phyloP scores from a whole-genome alignment of 257 asterid genomes.

The Solanum okadae region DNA sequence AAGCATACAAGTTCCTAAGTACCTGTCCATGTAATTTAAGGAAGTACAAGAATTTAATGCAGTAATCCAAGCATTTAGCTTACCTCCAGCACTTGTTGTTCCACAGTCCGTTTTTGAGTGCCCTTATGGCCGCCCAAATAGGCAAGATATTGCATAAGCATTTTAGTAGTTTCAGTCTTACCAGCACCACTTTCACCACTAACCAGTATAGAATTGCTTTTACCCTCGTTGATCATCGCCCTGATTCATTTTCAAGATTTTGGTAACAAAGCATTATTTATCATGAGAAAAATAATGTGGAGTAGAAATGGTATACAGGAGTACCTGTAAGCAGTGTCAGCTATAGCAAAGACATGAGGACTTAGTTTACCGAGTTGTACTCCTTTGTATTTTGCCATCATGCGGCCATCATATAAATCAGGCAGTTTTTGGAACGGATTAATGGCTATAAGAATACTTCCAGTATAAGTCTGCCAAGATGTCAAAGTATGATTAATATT shows the following conservation, averaged over 20 bases:
- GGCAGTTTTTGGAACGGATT: conserved; percentile 99
- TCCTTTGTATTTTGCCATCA: conserved; percentile 97
- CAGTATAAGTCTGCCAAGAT: conserved; percentile 86
- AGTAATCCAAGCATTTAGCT: conserved; percentile 4
- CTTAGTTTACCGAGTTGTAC: conserved; percentile 86
- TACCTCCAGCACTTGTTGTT: conserved; percentile 98
- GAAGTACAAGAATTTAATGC: not conserved
- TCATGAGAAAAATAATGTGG: conserved; percentile 2
- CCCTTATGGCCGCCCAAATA: conserved; percentile 95
- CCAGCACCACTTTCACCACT: conserved; percentile 99
- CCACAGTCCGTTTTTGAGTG: conserved; percentile 91
- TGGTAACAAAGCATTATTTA: conserved; percentile 15
- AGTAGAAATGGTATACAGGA: not conserved
- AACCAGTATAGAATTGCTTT: conserved; percentile 86
- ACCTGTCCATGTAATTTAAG: not conserved
- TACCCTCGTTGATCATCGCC: conserved; percentile 83
- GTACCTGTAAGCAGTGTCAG: conserved; percentile 89
- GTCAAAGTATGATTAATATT: conserved; percentile 16
- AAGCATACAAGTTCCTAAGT: not conserved
- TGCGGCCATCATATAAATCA: conserved; percentile 68
- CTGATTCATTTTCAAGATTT: conserved; percentile 32
- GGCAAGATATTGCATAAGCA: conserved; percentile 98
- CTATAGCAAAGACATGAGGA: conserved; percentile 97
- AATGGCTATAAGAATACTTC: conserved; percentile 95
- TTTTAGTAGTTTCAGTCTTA: conserved; percentile 96